Percentiles rank a stretch among this genome's conserved stretches.
phyloP scores from a whole-genome alignment of 2,329 filamentous ascomycete genomes.

The Ramularia endophylla region DNA sequence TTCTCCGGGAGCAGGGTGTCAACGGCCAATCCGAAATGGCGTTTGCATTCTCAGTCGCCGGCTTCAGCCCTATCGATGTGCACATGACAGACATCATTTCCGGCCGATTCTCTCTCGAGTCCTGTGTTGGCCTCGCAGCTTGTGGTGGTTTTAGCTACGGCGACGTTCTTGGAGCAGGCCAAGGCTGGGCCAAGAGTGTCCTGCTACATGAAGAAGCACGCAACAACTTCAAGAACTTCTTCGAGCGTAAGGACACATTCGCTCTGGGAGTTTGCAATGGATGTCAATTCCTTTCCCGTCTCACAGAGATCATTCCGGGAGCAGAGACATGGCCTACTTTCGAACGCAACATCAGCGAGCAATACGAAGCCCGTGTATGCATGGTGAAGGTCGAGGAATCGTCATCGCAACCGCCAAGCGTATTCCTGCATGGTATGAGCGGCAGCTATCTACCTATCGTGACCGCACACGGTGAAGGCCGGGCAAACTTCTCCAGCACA shows the following conservation, averaged over 20 bases:
- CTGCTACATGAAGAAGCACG: slow-evolving; percentile 73
- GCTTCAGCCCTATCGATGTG: slow-evolving; percentile 86
- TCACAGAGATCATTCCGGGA: slow-evolving; percentile 82
- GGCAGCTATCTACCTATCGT: slow-evolving; percentile 77
- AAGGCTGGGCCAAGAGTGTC: slow-evolving; percentile 93
- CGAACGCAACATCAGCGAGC: slow-evolving; percentile 74
- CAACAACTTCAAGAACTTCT: slow-evolving; percentile 76
- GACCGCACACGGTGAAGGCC: slow-evolving; percentile 86
- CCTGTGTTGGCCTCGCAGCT: slow-evolving; percentile 85
- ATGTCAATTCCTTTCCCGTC: slow-evolving; percentile 84
- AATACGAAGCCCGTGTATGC: slow-evolving; percentile 81
- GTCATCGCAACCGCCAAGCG: slow-evolving; percentile 48
- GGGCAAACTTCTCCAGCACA: slow-evolving; percentile 55
- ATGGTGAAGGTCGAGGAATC: slow-evolving; percentile 76
- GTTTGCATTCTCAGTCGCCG: slow-evolving; percentile 85
- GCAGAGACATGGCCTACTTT: slow-evolving; percentile 77
- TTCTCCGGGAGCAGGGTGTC: slow-evolving; percentile 90
- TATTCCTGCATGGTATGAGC: slow-evolving; percentile 87
- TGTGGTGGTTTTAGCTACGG: slow-evolving; percentile 97
- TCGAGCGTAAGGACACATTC: slow-evolving; percentile 83
- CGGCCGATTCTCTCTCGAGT: slow-evolving; percentile 68
- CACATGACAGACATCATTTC: slow-evolving; percentile 93
- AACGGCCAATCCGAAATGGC: slow-evolving; percentile 98
- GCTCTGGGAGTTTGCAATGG: slow-evolving; percentile 94
- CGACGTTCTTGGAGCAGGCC: slow-evolving; percentile 86